Percentiles rank a stretch among this genome's conserved stretches.
Conservation (phyloP, 371 early-diverging fungal species). For the Actinomortierella ambigua region DNA sequence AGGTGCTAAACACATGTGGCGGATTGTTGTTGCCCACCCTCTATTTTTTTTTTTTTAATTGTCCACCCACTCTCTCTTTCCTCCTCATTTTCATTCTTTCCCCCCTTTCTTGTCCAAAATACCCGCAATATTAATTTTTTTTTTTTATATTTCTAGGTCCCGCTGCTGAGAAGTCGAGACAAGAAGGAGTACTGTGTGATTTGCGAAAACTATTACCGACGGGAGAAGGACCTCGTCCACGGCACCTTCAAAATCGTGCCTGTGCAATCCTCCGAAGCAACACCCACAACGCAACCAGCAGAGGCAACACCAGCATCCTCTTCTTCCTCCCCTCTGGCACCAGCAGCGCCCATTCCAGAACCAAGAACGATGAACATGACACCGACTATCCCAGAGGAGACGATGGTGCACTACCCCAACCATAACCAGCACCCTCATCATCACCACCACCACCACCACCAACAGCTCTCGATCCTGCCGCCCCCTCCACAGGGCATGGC, state of each 20-base stretch:
- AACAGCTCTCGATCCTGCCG: neutral
- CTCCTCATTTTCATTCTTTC: neutral
- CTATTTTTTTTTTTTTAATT: too few species aligned
- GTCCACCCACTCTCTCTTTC: too few species aligned
- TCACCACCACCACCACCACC: constrained; percentile 8
- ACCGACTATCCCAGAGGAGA: neutral
- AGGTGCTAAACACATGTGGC: too few species aligned
- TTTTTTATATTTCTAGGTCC: constrained; percentile 49
- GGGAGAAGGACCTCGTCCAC: constrained; percentile 42
- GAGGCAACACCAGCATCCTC: neutral
- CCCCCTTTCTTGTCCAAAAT: neutral
- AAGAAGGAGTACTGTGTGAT: constrained; percentile 71
- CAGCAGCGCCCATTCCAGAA: neutral
- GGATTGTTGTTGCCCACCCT: too few species aligned
- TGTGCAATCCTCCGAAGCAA: neutral
- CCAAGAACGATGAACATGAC: neutral
- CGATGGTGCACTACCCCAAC: neutral
- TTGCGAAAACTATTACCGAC: constrained; percentile 55
- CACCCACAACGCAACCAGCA: neutral
- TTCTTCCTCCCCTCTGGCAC: neutral
- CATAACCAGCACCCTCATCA: neutral
- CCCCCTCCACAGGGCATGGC: constrained; percentile 16
- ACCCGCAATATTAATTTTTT: neutral
- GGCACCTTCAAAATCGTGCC: constrained; percentile 31
- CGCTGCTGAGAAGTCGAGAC: constrained; percentile 62